phyloP scores from a whole-genome alignment of 441 rosid genomes.

The Metrosideros polymorpha region DNA sequence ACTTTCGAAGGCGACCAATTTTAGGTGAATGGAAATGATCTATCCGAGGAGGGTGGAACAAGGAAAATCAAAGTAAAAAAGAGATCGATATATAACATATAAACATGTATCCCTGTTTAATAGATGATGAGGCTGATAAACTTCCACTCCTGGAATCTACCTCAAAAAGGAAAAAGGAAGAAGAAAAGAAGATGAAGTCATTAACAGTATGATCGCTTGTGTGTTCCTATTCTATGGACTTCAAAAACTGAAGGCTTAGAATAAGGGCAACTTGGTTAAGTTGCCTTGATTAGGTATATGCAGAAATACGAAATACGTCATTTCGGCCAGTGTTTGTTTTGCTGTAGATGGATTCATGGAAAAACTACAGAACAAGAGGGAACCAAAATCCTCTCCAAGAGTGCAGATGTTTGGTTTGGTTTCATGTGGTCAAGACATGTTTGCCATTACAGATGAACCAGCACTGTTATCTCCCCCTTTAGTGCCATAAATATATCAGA shows the following conservation, averaged over 20 bases:
- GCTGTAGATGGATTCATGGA: background rate
- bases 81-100: background rate
- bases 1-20: conserved; percentile 19
- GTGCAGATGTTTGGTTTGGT: background rate
- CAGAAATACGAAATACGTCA: background rate
- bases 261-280: background rate
- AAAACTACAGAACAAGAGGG: background rate
- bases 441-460: background rate
- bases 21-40: background rate
- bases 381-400: background rate
- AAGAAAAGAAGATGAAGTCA: background rate
- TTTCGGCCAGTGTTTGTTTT: background rate
- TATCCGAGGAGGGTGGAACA: background rate
- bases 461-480: background rate
- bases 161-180: background rate
- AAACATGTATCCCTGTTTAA: background rate
- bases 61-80: background rate
- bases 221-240: background rate
- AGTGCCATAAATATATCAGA: background rate
- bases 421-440: background rate
- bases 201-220: background rate
- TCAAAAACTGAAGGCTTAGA: background rate
- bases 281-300: background rate
- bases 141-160: background rate
- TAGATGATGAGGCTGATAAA: background rate